Base-by-base conservation (phyloP, 1,284 basidiomycete genomes). In the Ceratobasidium sp. region DNA sequence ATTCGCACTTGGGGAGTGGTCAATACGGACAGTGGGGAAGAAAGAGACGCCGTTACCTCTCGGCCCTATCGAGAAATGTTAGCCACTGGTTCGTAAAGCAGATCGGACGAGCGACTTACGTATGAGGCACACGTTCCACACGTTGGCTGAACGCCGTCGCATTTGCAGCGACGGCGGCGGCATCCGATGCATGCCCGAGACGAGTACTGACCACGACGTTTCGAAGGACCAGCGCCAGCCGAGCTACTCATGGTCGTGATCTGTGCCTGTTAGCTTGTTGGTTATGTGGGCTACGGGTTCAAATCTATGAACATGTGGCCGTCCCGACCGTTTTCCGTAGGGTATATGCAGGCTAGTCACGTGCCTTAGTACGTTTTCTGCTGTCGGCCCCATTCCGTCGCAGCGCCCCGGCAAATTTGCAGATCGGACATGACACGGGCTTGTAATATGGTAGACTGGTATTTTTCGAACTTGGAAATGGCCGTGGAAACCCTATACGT, bases 161-260 rank as follows among this genome's bases (percentile, higher is more conserved):
- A 75, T 40, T 75, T 75, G 62, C 37, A 56, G n/a, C 73, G 73
- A n/a, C 73, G 73, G 22, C 73, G 73, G 29, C 73, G 73, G 22
- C 73, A 75, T 29, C 46, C 51, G 43, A 66, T 75, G 40, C 73
- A 75, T 25, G 73, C 73, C 13, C 62, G 44, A 40, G 46, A 43
- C 2, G 49, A 25, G 34, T 74, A 74, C n/a, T 64, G 71, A 6
- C 46, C 61, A 2, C 71, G 59, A n/a, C 61, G 44, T 32, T 54
- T 74, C 19, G 71, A 52, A 25, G 71, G 43, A 37, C 65, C 65
- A 4, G 65, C 65, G 17, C 49, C 49, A 6, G 49, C n/a, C 17
- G 49, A 52, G 19, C 37, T 43, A 37, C 49, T 67, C 65, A 67
- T 67, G 25, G 43, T 9, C 43, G n/a, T 4, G 46, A n/a, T 49